Evolutionary conservation across 306 rosid species (phyloP), one percentile per base, ranked within the genome.

Genomic region (Lagenaria siceraria): DNA sequence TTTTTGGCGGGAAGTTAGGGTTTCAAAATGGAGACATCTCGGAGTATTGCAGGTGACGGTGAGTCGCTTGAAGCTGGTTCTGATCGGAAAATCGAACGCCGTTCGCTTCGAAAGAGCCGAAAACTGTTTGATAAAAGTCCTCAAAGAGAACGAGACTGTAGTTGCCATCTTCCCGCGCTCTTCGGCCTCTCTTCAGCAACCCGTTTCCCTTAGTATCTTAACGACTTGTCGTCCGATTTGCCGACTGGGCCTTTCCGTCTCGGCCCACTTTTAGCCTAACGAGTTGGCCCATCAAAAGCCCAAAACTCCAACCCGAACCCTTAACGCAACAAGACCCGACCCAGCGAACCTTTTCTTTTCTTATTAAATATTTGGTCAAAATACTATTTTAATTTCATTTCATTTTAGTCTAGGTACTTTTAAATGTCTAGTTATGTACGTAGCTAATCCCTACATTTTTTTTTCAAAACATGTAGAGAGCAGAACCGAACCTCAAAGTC

Each of bases 91-190:
- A 69, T 19, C 75, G 77, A 80, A 31, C 13, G 88, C 14, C 2
- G 79, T 24, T 8, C 58, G 78, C 22, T 79, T 91, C 13, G 65
- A 42, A 4, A 48, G 52, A 24, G 77, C 43, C 54, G 88, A 80
- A 81, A 90, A 84, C 87, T 90, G 97, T 86, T 95, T 89, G 97
- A 88, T 59, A 83, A 80, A 90, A 89, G 88, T 92, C 90, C 90
- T 77, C 24, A 82, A 8, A 75, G 91, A 85, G 69, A 88, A 80
- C 13, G 81, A 83, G 33, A 78, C 59, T 71, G 74, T 49, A 13
- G 66, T 15, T 12, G 76, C 54, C 60, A 69, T 89, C 71, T 83
- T 85, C 42, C 73, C 77, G 77, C 77, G 77, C 77, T 51, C 61
- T 51, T 17, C 2, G 56, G 60, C 61, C 25, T 27, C 60, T 13